Conservation (phyloP, 2,329 filamentous ascomycete species). For the Paecilomyces formosus region DNA sequence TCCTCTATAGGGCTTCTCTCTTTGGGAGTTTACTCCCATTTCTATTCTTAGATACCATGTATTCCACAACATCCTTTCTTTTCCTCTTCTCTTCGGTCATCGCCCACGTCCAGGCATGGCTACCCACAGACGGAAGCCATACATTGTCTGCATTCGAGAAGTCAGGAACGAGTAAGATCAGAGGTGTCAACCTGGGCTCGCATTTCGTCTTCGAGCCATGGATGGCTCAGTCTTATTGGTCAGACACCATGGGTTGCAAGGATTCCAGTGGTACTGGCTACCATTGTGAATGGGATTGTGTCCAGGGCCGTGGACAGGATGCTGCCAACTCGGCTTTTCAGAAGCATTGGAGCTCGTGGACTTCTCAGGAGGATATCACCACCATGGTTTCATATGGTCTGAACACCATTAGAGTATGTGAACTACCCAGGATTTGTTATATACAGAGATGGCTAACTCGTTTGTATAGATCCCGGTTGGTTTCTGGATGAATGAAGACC, state of each 20-base stretch:
- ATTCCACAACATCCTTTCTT: neutral
- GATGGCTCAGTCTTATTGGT: constrained; percentile 39
- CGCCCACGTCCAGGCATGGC: neutral
- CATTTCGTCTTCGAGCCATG: constrained; percentile 44
- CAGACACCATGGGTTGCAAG: constrained; percentile 34
- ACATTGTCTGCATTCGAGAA: neutral
- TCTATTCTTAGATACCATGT: neutral
- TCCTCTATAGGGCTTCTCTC: neutral
- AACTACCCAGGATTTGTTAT: constrained; percentile 23
- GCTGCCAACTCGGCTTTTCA: constrained; percentile 37
- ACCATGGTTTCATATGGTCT: constrained; percentile 40
- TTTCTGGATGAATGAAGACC: neutral
- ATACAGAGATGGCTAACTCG: neutral
- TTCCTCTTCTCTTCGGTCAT: neutral
- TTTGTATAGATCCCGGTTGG: neutral
- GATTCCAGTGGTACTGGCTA: constrained; percentile 8
- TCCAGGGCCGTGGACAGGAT: constrained; percentile 36
- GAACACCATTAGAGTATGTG: constrained; percentile 42
- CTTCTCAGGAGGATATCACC: constrained; percentile 37
- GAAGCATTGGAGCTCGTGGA: constrained; percentile 40
- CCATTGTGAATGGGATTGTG: constrained; percentile 44
- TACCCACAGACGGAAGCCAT: neutral
- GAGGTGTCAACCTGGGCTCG: constrained; percentile 45
- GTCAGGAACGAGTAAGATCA: constrained; percentile 27
- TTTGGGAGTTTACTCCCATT: neutral